These are phyloP conservation scores for Rutstroemia sydowiana DNA, from an alignment of 2,329 filamentous ascomycete genomes.

Conservation along the genomic window DNA sequence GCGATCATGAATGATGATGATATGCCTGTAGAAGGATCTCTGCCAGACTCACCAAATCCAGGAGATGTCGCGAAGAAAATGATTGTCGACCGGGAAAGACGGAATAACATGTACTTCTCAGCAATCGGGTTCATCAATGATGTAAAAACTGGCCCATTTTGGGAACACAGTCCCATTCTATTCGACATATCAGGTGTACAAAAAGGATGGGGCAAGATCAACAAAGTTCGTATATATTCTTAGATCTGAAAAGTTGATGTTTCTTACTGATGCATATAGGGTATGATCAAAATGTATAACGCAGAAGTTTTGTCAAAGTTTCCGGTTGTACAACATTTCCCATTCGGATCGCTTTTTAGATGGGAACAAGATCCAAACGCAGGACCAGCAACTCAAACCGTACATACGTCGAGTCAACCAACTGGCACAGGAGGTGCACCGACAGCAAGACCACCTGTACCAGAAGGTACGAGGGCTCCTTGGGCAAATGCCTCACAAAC, in stretches of 20 bases:
- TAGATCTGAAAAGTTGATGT: not conserved
- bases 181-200: slow-evolving; percentile 90
- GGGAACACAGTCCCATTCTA: slow-evolving; percentile 91
- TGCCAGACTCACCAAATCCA: slow-evolving; percentile 63
- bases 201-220: slow-evolving; percentile 97
- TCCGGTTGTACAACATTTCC: slow-evolving; percentile 95
- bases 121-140: slow-evolving; percentile 96
- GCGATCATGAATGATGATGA: slow-evolving; percentile 56
- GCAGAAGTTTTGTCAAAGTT: slow-evolving; percentile 95
- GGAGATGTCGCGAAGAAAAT: slow-evolving; percentile 57
- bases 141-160: slow-evolving; percentile 93
- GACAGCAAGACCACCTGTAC: slow-evolving; percentile 16
- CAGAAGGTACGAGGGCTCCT: slow-evolving; percentile 25
- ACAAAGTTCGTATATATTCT: slow-evolving; percentile 51
- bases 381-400: slow-evolving; percentile 38
- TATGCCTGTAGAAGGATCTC: slow-evolving; percentile 73
- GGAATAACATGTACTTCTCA: slow-evolving; percentile 81
- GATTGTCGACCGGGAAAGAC: slow-evolving; percentile 58
- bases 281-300: slow-evolving; percentile 99
- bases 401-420: slow-evolving; percentile 53
- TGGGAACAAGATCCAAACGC: slow-evolving; percentile 65
- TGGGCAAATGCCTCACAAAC: slow-evolving; percentile 18
- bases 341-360: slow-evolving; percentile 71
- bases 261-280: slow-evolving; percentile 36
- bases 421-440: slow-evolving; percentile 13